phyloP scores from a whole-genome alignment of 1,139 yeast species.

The Yamadazyma sp. region DNA sequence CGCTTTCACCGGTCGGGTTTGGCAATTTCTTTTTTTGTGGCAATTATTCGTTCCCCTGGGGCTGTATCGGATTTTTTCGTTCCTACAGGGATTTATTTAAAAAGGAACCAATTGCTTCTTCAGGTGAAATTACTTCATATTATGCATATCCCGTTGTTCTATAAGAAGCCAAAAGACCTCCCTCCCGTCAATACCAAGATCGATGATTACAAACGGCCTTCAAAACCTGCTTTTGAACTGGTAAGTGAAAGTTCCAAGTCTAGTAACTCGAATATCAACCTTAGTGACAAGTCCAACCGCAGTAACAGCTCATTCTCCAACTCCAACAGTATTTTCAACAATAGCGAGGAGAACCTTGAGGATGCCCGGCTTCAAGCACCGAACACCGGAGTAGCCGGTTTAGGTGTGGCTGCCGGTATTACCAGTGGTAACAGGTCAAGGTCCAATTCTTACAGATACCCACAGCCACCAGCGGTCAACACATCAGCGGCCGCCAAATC shows the following conservation, averaged over 20 bases:
- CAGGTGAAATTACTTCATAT: background rate
- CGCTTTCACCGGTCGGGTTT: background rate
- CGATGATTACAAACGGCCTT: constrained; percentile 4
- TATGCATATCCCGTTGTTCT: constrained; percentile 8
- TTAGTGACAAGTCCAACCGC: background rate
- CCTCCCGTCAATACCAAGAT: background rate
- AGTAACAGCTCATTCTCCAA: background rate
- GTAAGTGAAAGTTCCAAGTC: background rate
- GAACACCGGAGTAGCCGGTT: too few relatives aligned
- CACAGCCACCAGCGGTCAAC: constrained; percentile 3
- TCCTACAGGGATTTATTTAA: background rate
- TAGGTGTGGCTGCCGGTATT: too few relatives aligned
- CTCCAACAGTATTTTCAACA: background rate
- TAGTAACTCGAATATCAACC: background rate
- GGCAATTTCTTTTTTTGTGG: background rate
- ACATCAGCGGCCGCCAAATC: background rate
- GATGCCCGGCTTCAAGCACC: background rate
- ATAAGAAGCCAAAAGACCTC: background rate
- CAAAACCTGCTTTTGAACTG: constrained; percentile 1
- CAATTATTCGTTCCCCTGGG: constrained; percentile 1
- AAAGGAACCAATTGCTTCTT: too few relatives aligned
- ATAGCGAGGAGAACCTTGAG: background rate
- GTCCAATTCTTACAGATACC: constrained; percentile 3
- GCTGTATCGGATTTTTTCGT: constrained; percentile 1
- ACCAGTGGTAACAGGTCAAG: constrained; percentile 5